Conservation (phyloP, 768 basidiomycete species). For the Leucocoprinus leucothites region DNA sequence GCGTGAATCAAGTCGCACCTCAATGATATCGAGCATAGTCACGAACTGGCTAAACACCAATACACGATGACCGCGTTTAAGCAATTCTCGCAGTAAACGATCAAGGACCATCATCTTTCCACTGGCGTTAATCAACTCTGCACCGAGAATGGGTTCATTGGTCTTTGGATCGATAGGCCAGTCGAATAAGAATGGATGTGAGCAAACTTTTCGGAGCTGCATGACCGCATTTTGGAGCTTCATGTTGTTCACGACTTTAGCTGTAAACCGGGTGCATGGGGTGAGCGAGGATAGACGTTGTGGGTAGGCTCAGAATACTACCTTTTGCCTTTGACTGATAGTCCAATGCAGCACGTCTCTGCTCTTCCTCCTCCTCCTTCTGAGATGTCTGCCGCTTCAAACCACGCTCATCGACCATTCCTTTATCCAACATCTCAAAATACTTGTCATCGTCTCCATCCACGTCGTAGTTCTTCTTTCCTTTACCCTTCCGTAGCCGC, state of each 20-base stretch:
- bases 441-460: constrained; percentile 68
- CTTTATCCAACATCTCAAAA: constrained; percentile 56
- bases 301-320: too few relatives aligned
- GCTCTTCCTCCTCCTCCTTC: constrained; percentile 40
- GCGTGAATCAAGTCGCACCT: constrained; percentile 43
- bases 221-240: constrained; percentile 92
- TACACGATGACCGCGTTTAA: constrained; percentile 78
- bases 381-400: constrained; percentile 25
- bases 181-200: constrained; percentile 88
- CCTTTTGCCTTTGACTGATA: constrained; percentile 58
- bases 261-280: too few relatives aligned
- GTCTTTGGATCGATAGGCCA: constrained; percentile 71
- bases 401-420: constrained; percentile 37
- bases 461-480: constrained; percentile 46
- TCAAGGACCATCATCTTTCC: constrained; percentile 99
- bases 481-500: constrained; percentile 29
- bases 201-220: constrained; percentile 96
- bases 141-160: constrained; percentile 61
- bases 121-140: constrained; percentile 79
- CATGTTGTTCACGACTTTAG: constrained; percentile 87
- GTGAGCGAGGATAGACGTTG: too few relatives aligned
- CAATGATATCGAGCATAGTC: constrained; percentile 93
- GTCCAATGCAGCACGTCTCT: constrained; percentile 52
- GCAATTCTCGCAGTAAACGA: constrained; percentile 78
- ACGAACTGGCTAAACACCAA: constrained; percentile 93